Percentiles rank a stretch among this genome's conserved stretches.
Conservation (phyloP, 495 filamentous ascomycete species). For the Daldinia caldariorum region DNA sequence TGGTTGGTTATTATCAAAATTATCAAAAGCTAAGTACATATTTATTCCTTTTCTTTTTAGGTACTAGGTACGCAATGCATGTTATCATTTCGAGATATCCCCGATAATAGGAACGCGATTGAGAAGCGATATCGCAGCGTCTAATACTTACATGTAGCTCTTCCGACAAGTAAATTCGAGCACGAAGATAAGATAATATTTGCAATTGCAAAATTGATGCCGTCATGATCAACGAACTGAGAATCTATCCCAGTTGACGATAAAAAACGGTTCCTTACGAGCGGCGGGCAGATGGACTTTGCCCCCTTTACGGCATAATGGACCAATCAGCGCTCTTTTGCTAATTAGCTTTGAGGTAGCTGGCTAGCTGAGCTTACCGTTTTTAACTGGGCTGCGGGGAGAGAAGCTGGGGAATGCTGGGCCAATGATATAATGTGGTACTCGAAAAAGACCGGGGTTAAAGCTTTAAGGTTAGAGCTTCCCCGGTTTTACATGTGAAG, state of each 20-base stretch:
- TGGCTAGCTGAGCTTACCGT: slow-evolving; percentile 22
- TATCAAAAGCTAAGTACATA: not conserved
- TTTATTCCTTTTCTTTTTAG: not conserved
- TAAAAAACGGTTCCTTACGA: slow-evolving; percentile 37
- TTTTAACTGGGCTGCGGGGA: slow-evolving; percentile 37
- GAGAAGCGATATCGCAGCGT: not conserved
- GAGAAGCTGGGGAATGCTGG: slow-evolving; percentile 37
- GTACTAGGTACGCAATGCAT: not conserved
- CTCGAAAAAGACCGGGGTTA: slow-evolving; percentile 14
- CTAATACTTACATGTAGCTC: not conserved
- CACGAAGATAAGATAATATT: slow-evolving; percentile 16
- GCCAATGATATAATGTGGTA: slow-evolving; percentile 12
- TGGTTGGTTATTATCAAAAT: slow-evolving; percentile 6
- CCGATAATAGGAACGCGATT: slow-evolving; percentile 19
- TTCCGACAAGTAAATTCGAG: slow-evolving; percentile 7
- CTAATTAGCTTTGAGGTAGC: not conserved
- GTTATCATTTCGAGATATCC: slow-evolving; percentile 9
- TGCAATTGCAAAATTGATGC: slow-evolving; percentile 25
- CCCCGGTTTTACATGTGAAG: slow-evolving; percentile 37
- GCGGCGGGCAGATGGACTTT: slow-evolving; percentile 38
- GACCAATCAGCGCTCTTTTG: slow-evolving; percentile 16
- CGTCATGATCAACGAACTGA: slow-evolving; percentile 38
- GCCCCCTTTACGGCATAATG: slow-evolving; percentile 10
- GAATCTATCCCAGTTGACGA: slow-evolving; percentile 19
- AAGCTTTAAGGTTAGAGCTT: slow-evolving; percentile 31